These are phyloP conservation scores for Tausonia pullulans DNA, from an alignment of 1,284 basidiomycete species.

Conservation along the genomic window DNA sequence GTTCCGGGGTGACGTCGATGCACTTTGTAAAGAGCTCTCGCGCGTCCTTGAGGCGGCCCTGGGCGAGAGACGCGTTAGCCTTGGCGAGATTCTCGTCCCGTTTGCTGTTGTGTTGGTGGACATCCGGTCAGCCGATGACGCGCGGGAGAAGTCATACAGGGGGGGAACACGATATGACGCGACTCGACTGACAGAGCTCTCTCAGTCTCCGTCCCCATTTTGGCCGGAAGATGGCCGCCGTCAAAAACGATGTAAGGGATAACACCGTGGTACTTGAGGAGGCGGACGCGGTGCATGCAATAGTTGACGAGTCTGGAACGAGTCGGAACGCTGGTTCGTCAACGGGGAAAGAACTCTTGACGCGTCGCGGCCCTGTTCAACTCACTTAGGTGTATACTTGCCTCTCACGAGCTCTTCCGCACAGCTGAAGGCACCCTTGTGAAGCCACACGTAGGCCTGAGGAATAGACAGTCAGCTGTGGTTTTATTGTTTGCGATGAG, in stretches of 20 bases:
- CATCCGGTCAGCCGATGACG: too few relatives aligned
- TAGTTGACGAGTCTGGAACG: conserved; percentile 78
- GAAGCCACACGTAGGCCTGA: conserved; percentile 98
- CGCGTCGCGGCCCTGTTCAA: conserved; percentile 11
- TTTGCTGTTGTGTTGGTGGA: too few relatives aligned
- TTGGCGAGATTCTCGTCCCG: conserved; percentile 31
- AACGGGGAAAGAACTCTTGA: not conserved
- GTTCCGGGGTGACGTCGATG: conserved; percentile 89
- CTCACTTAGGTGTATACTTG: conserved; percentile 67
- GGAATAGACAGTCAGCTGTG: conserved; percentile 32
- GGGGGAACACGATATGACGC: not conserved
- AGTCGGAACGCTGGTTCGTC: not conserved
- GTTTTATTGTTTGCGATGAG: conserved; percentile 12
- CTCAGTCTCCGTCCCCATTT: conserved; percentile 76
- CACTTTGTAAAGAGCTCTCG: conserved; percentile 82
- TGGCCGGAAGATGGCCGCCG: conserved; percentile 88
- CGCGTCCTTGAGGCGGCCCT: conserved; percentile 67
- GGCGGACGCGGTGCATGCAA: conserved; percentile 80
- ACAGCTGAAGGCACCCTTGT: conserved; percentile 83
- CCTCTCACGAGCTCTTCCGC: conserved; percentile 83
- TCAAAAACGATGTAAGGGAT: conserved; percentile 92
- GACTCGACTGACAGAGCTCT: conserved; percentile 45
- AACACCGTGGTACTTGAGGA: conserved; percentile 74
- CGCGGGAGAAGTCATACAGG: too few relatives aligned
- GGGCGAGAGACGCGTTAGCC: conserved; percentile 50